phyloP scores from a whole-genome alignment of 768 basidiomycete genomes.

The Postia placenta region DNA sequence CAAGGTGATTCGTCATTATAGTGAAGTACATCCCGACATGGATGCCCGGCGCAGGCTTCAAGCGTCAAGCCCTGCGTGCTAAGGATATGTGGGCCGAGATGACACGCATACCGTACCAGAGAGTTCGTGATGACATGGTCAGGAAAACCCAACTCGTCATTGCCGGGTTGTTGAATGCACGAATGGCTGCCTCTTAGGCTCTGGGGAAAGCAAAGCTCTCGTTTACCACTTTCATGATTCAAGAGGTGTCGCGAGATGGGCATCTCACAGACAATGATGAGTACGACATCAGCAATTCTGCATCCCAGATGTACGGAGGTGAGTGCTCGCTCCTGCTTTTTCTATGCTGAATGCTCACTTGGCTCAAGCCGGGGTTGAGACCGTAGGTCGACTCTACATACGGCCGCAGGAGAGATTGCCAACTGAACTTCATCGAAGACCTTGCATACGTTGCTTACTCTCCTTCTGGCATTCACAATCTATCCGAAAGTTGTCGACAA shows the following conservation, averaged over 20 bases:
- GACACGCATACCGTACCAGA: conserved; percentile 15
- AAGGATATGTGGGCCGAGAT: conserved; percentile 6
- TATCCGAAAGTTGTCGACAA: no score
- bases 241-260: neutral
- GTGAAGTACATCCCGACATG: conserved; percentile 29
- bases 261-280: neutral
- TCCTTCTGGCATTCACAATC: no score
- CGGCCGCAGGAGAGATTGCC: no score
- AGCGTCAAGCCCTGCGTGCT: neutral
- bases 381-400: no score
- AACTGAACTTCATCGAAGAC: no score
- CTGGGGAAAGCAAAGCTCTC: neutral
- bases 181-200: conserved; percentile 4
- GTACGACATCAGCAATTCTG: conserved; percentile 8
- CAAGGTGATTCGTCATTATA: neutral
- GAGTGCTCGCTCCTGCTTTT: no score
- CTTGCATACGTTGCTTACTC: no score
- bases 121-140: conserved; percentile 14
- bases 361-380: no score
- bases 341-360: no score
- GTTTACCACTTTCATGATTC: neutral
- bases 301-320: conserved; percentile 19
- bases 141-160: no score
- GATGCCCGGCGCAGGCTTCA: conserved; percentile 35
- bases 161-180: conserved; percentile 7